phyloP scores from a whole-genome alignment of 2,329 filamentous ascomycete species.

The Trichoderma harzianum region DNA sequence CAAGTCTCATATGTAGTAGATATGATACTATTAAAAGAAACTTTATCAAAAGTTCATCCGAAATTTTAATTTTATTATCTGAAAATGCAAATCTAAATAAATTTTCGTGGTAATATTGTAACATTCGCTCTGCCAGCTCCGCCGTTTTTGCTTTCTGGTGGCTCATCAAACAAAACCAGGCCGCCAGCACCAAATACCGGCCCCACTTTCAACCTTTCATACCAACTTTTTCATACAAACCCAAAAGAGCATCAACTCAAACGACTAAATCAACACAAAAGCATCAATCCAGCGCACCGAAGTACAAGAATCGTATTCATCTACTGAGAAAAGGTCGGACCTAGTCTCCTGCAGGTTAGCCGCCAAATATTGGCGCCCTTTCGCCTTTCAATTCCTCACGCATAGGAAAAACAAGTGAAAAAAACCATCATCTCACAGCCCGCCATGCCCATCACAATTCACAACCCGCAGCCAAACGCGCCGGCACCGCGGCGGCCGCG shows the following conservation, averaged over 20 bases:
- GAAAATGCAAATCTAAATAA: not conserved
- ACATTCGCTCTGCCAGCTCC: not conserved
- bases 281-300: not conserved
- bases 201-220: slow-evolving; percentile 28
- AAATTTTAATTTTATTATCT: not conserved
- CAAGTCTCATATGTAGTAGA: not conserved
- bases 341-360: not conserved
- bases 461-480: slow-evolving; percentile 38
- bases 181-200: slow-evolving; percentile 16
- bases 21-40: not conserved
- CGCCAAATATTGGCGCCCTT: not conserved
- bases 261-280: not conserved
- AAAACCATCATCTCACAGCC: slow-evolving; percentile 9
- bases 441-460: slow-evolving; percentile 49
- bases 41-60: not conserved
- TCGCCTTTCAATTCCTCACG: not conserved
- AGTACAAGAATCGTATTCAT: not conserved
- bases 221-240: slow-evolving; percentile 12
- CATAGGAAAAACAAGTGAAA: not conserved
- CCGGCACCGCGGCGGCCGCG: slow-evolving; percentile 22
- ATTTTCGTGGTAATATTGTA: not conserved
- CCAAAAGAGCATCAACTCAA: slow-evolving; percentile 2
- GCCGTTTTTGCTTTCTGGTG: not conserved
- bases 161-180: not conserved
- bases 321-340: not conserved